phyloP scores from a whole-genome alignment of 305 asterid genomes.

The Fraxinus dipetala region DNA sequence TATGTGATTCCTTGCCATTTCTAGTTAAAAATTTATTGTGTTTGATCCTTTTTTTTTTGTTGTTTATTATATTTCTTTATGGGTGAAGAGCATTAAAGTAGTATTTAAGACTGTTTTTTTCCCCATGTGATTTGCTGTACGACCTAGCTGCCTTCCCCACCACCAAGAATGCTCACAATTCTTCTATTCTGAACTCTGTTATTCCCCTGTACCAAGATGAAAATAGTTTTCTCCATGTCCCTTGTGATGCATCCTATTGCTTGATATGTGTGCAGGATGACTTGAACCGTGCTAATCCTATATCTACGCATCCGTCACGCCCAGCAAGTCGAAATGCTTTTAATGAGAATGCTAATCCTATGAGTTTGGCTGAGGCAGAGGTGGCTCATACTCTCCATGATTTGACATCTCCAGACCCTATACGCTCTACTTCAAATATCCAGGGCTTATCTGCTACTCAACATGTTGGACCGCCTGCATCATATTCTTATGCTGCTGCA shows the following conservation, averaged over 20 bases:
- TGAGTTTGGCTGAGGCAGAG: constrained; percentile 67
- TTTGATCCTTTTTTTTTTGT: not conserved
- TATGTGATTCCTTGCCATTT: not conserved
- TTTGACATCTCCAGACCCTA: constrained; percentile 48
- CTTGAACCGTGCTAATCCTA: constrained; percentile 60
- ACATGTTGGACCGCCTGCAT: constrained; percentile 53
- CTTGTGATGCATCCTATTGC: not conserved
- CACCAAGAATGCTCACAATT: not conserved
- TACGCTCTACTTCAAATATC: constrained; percentile 39
- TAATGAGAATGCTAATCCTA: constrained; percentile 48
- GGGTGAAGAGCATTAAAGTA: not conserved
- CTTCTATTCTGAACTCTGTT: not conserved
- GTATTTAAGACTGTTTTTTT: not conserved
- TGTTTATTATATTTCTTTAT: not conserved
- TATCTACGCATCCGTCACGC: constrained; percentile 73
- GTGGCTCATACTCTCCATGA: constrained; percentile 61
- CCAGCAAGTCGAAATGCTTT: constrained; percentile 84
- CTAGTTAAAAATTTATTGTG: not conserved
- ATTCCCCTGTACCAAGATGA: not conserved
- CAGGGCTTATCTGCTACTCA: constrained; percentile 57
- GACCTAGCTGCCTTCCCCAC: not conserved
- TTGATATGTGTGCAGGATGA: constrained; percentile 63
- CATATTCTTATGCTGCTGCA: constrained; percentile 92
- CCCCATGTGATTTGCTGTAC: not conserved
- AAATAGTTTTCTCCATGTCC: not conserved